Base-by-base conservation (phyloP, 2,329 filamentous ascomycete genomes). In the Diaporthe capsici region DNA sequence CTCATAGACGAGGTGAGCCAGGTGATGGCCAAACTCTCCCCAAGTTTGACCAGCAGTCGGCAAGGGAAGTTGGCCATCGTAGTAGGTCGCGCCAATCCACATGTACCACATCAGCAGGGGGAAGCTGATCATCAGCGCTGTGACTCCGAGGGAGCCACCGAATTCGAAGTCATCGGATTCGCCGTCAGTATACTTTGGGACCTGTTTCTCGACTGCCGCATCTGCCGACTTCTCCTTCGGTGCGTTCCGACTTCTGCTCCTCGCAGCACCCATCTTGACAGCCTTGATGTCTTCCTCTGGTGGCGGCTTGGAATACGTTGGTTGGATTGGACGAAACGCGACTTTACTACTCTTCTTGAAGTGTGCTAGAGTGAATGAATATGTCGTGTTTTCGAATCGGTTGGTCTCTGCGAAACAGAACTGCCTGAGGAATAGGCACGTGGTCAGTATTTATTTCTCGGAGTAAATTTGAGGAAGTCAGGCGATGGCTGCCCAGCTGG, bases 51-150 rank as follows among this genome's bases (percentile, higher is more conserved):
- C 94, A 58, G 90, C 83, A 3, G 86, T 85, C 1, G 91, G 94
- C 57, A 87, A 86, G 20, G 97, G 97, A 71, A 97, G 88, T 78
- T 94, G 92, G 80, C 96, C 96, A 82, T 95, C 88, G 86, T 98
- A 99, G 86, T 96, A 98, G 68, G 93, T 96, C 47, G 96, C 94
- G 70, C 97, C 97, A 84, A 98, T 93, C 96, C 96, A 98, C 96
- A 99, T 98, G 87, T 98, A 98, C 90, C 95, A 98, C 96, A 98
- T 98, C 80, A 99, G 90, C 51, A 93, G 78, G 20, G 97, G 97
- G 85, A 98, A 99, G 60, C 93, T 92, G 77, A 95, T 89, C 95
- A 98, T 98, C 91, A 98, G 95, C 79, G 90, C 87, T 20, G 90
- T 85, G 58, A 96, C 93, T 73, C 97, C 96, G n/a, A 90, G 82